Percentiles rank a stretch among this genome's conserved stretches.
Evolutionary conservation across 2,329 filamentous ascomycete genomes (phyloP).

Genomic region (Pezicula radicicola): DNA sequence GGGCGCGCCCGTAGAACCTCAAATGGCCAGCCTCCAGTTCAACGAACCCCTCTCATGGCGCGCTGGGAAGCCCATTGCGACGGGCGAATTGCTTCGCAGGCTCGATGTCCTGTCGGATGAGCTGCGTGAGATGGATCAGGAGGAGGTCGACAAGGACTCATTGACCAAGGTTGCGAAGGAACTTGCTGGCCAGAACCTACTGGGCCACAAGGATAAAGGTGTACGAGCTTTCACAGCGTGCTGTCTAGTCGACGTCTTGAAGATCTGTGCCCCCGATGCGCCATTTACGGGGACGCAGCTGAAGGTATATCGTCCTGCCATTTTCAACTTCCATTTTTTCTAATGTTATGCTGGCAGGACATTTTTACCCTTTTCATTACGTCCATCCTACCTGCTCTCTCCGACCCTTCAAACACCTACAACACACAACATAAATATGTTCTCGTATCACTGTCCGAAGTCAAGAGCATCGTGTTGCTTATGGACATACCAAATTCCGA

Average conservation of each 20-base stretch:
- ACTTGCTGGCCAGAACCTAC: slow-evolving; percentile 74
- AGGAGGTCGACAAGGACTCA: slow-evolving; percentile 79
- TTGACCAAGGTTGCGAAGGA: slow-evolving; percentile 81
- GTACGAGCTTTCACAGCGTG: slow-evolving; percentile 86
- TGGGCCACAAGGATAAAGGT: slow-evolving; percentile 90
- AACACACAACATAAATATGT: slow-evolving; percentile 92
- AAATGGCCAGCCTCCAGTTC: slow-evolving; percentile 63
- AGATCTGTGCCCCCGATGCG: slow-evolving; percentile 89
- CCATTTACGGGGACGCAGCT: slow-evolving; percentile 88
- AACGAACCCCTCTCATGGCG: slow-evolving; percentile 87
- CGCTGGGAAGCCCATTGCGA: slow-evolving; percentile 83
- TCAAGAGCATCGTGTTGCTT: slow-evolving; percentile 91
- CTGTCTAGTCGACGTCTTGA: slow-evolving; percentile 89
- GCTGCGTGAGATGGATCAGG: slow-evolving; percentile 82
- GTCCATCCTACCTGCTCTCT: slow-evolving; percentile 78
- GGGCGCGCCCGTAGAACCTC: slow-evolving; percentile 21
- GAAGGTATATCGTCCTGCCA: slow-evolving; percentile 57
- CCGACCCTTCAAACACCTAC: slow-evolving; percentile 84
- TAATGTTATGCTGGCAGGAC: slow-evolving; percentile 56
- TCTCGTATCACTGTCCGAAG: slow-evolving; percentile 80
- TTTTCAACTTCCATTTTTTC: background rate
- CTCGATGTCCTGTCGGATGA: slow-evolving; percentile 80
- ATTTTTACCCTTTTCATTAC: slow-evolving; percentile 89
- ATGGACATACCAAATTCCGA: slow-evolving; percentile 84
- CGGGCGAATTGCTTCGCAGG: slow-evolving; percentile 76